Evolutionary conservation across 495 filamentous ascomycete species (phyloP), one percentile per base, ranked within the genome.

Genomic region (Daldinia childiae): DNA sequence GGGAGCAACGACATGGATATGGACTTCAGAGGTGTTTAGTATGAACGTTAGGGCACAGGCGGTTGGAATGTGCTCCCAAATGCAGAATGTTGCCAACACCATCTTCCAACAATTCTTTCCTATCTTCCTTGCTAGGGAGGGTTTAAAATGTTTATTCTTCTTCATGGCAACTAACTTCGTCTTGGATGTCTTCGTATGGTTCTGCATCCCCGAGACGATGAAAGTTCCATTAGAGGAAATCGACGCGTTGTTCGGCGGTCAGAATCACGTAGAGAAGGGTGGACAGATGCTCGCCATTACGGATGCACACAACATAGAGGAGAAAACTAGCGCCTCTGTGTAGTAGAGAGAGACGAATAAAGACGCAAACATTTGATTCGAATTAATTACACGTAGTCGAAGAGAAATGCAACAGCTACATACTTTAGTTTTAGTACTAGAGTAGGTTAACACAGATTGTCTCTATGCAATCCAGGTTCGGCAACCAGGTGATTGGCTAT

Each of bases 91-190:
- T 62, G 88, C 88, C 74, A 88, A 90, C 74, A 80, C 82, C 55
- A 88, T 90, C 66, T 84, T 89, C 75, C 83, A 89, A 62, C 87
- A 90, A 68, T 90, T 90, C 81, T 90, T 90, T 84, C 89, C 89
- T 14, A 87, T 82, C 26, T 90, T 90, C 80, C 81, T 88, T 27
- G 77, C 84, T 29, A 85, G 88, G 74, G 76, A 80, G 41, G 87
- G 87, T 24, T 84, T 89, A 32, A 78, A 77, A 48, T 77, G 76
- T 17, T 59, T 92, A 26, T 82, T 76, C 64, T 78, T 84, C 73
- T 81, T 84, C 43, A 79, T 81, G 62, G 81, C 72, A 14, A 75
- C 70, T 54, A 89, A 90, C 69, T 77, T 87, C 65, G 62, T 87
- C n/a, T 81, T 89, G 9, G 87, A 85, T 2, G 68, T 82, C 11